phyloP scores from a whole-genome alignment of 108 stramenopile species.

The Skeletonema costatum region DNA sequence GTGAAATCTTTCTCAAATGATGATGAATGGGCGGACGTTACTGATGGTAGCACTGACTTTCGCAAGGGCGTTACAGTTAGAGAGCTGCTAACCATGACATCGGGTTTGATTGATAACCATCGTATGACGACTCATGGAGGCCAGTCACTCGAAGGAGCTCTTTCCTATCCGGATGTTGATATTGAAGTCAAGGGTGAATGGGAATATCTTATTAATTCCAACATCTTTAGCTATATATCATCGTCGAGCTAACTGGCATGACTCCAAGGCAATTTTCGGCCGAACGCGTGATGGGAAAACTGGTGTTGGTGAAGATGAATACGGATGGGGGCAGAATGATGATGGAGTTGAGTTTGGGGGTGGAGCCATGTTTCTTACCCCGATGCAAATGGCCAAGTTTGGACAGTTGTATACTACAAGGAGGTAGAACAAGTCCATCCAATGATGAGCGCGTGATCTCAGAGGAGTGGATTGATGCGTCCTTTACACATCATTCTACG shows the following conservation, averaged over 20 bases:
- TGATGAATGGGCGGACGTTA: slow-evolving; percentile 19
- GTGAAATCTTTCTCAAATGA: slow-evolving; percentile 12
- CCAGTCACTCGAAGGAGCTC: background rate
- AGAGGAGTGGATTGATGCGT: background rate
- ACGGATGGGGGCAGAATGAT: slow-evolving; percentile 3
- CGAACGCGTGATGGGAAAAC: background rate
- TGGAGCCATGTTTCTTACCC: background rate
- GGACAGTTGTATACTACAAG: slow-evolving; percentile 22
- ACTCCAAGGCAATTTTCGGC: slow-evolving; percentile 6
- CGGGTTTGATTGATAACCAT: background rate
- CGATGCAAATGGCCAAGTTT: slow-evolving; percentile 26
- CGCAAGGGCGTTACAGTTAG: slow-evolving; percentile 7
- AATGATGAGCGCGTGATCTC: slow-evolving; percentile 1
- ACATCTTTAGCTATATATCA: slow-evolving; percentile 2
- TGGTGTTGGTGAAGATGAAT: slow-evolving; percentile 11
- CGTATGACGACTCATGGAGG: background rate
- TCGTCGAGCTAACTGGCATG: background rate
- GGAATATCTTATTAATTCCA: background rate
- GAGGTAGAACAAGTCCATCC: background rate
- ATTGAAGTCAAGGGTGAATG: slow-evolving; percentile 5
- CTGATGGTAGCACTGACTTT: background rate
- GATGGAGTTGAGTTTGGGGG: slow-evolving; percentile 15
- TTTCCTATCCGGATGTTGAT: background rate
- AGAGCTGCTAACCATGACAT: slow-evolving; percentile 28
- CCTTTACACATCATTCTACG: too few species aligned